phyloP scores from a whole-genome alignment of 2,329 filamentous ascomycete species.

The Annulohypoxylon truncatum region DNA sequence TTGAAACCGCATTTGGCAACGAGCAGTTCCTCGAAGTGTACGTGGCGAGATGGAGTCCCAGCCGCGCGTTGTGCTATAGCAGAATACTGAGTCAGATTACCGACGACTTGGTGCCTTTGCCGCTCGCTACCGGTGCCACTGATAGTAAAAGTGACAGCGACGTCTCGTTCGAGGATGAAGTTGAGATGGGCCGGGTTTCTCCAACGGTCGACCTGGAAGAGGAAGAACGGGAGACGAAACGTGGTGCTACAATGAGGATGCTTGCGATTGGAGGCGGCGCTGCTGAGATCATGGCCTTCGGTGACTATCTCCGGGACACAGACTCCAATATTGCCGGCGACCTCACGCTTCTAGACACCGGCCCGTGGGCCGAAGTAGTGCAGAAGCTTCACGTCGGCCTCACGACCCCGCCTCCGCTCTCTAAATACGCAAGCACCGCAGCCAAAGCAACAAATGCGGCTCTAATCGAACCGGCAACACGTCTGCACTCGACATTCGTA shows the following conservation, averaged over 20 bases:
- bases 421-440: slow-evolving; percentile 64
- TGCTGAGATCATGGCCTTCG: slow-evolving; percentile 70
- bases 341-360: slow-evolving; percentile 82
- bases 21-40: slow-evolving; percentile 82
- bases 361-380: slow-evolving; percentile 77
- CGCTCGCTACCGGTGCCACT: slow-evolving; percentile 12
- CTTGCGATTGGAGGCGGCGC: slow-evolving; percentile 68
- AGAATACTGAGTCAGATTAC: slow-evolving; percentile 59
- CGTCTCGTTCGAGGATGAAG: slow-evolving; percentile 8
- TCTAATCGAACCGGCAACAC: slow-evolving; percentile 54
- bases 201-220: slow-evolving; percentile 13
- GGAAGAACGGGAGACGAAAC: neutral
- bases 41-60: slow-evolving; percentile 90
- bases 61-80: slow-evolving; percentile 84
- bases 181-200: slow-evolving; percentile 24
- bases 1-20: slow-evolving; percentile 79
- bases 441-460: slow-evolving; percentile 58
- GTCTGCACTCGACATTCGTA: slow-evolving; percentile 57
- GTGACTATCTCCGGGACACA: slow-evolving; percentile 53
- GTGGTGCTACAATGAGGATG: slow-evolving; percentile 51
- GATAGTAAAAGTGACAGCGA: neutral
- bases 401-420: slow-evolving; percentile 61
- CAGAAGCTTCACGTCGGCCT: slow-evolving; percentile 67
- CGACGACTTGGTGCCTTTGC: slow-evolving; percentile 50
- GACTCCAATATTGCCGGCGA: slow-evolving; percentile 43